Evolutionary conservation across 1,284 basidiomycete genomes (phyloP).

Genomic region (Puccinia novopanici): DNA sequence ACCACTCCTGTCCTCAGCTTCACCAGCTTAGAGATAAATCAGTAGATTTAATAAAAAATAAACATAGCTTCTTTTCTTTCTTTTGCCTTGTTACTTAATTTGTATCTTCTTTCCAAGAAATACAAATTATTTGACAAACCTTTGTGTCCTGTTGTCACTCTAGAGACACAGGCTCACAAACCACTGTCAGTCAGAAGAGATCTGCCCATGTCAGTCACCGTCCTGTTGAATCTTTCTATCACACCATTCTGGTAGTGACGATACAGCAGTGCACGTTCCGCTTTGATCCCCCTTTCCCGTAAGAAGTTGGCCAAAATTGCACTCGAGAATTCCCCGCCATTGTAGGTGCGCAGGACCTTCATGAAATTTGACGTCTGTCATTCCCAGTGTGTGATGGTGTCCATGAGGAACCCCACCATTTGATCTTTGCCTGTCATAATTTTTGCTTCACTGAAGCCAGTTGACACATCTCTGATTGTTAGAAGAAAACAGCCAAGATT

Average conservation of each 20-base stretch:
- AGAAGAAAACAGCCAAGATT: not conserved
- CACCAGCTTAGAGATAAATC: too few species aligned
- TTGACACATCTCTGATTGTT: not conserved
- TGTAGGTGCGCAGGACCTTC: not conserved
- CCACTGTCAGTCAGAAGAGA: slow-evolving; percentile 1
- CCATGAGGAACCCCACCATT: not conserved
- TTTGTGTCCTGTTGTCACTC: too few species aligned
- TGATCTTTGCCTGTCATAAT: not conserved
- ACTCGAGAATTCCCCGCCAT: not conserved
- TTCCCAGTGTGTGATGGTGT: not conserved
- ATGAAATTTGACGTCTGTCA: not conserved
- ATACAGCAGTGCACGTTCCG: not conserved
- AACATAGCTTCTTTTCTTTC: too few species aligned
- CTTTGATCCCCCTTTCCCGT: not conserved
- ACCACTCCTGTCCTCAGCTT: too few species aligned
- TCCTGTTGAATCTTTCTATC: slow-evolving; percentile 19
- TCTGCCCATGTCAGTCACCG: not conserved
- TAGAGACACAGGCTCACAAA: not conserved
- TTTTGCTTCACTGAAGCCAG: not conserved
- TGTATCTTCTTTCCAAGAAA: too few species aligned
- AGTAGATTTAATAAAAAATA: too few species aligned
- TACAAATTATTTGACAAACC: too few species aligned
- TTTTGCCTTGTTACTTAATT: too few species aligned
- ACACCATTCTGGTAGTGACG: too few species aligned
- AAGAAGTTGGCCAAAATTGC: not conserved